Evolutionary conservation across 768 basidiomycete species (phyloP).

Genomic region (Lentinula sp.): DNA sequence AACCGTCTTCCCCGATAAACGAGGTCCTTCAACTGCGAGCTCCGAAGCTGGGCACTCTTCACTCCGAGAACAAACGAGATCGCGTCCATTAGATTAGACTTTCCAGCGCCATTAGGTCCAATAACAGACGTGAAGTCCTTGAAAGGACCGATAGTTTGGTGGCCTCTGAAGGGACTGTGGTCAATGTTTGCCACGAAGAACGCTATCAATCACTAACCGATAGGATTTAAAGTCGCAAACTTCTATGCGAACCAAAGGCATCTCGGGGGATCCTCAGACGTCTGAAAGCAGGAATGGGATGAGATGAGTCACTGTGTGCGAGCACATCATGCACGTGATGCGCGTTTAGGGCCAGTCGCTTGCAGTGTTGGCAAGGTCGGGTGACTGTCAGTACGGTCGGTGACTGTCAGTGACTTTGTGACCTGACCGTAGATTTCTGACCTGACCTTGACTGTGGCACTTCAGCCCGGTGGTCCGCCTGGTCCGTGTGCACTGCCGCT

Average conservation of each 20-base stretch:
- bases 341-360: not conserved
- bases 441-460: no score
- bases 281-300: not conserved
- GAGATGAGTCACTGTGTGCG: not conserved
- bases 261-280: conserved; percentile 17
- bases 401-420: no score
- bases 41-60: conserved; percentile 87
- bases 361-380: no score
- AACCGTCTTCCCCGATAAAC: conserved; percentile 87
- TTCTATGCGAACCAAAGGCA: conserved; percentile 85
- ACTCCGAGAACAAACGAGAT: conserved; percentile 98
- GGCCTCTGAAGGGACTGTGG: conserved; percentile 39
- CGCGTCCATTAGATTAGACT: conserved; percentile 99
- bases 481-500: no score
- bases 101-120: conserved; percentile 98
- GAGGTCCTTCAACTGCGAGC: conserved; percentile 90
- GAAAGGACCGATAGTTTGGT: conserved; percentile 87
- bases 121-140: conserved; percentile 93
- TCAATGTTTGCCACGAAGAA: not conserved
- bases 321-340: not conserved
- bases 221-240: conserved; percentile 98
- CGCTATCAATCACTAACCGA: conserved; percentile 33
- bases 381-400: no score
- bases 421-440: no score
- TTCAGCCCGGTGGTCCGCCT: no score